Percentiles rank a stretch among this genome's conserved stretches.
Conservation (phyloP, 345 rosid genomes). For the Carallia brachiata region DNA sequence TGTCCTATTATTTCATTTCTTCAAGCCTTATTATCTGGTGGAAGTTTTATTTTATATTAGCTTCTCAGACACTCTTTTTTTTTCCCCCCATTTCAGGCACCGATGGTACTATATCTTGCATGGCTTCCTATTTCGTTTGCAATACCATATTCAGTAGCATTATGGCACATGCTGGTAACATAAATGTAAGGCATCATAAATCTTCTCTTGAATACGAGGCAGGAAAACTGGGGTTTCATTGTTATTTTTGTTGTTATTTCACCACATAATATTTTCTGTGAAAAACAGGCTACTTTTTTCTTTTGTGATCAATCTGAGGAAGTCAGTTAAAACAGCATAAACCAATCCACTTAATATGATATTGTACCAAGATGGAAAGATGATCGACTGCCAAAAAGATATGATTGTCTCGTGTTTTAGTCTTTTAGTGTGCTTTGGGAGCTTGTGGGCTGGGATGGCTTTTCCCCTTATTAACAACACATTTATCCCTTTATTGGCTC, state of each 20-base stretch:
- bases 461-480: not conserved
- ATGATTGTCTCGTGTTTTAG: no score
- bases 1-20: not conserved
- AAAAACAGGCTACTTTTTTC: no score
- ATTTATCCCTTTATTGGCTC: not conserved
- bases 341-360: no score
- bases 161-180: slow-evolving; percentile 53
- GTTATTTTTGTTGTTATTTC: not conserved
- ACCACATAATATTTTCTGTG: no score
- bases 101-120: slow-evolving; percentile 87
- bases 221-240: not conserved
- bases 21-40: not conserved
- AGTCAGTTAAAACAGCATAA: no score
- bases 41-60: not conserved
- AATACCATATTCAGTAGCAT: slow-evolving; percentile 71
- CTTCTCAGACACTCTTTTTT: not conserved
- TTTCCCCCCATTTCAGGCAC: slow-evolving; percentile 58
- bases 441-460: not conserved
- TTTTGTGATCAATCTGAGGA: no score
- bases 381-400: no score
- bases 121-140: slow-evolving; percentile 95
- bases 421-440: no score
- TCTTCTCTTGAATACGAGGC: not conserved
- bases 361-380: no score
- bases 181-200: slow-evolving; percentile 60